A percentile compares a stretch with the other conserved stretches of the same genome.
Evolutionary conservation across 306 rosid species (phyloP).

Genomic region (Cucurbita pepo): DNA sequence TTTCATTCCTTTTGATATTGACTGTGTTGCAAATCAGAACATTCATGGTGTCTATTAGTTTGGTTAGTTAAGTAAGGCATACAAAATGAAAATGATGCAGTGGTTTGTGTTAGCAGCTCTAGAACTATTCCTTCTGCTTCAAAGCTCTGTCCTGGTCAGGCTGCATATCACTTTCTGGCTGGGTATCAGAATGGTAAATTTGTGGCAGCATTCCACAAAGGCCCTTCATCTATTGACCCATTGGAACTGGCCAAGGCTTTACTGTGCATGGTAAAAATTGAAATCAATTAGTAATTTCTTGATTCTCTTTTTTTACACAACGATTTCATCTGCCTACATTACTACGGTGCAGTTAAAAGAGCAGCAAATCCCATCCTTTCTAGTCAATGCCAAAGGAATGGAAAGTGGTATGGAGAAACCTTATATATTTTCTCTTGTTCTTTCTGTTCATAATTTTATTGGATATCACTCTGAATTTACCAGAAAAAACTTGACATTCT

Average conservation of each 20-base stretch:
- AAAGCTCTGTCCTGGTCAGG: constrained; percentile 34
- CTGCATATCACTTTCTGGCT: constrained; percentile 35
- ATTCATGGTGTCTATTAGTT: no score
- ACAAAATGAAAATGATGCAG: background rate
- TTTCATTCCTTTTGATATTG: background rate
- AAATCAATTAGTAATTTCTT: background rate
- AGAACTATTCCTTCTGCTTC: constrained; percentile 22
- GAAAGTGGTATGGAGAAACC: constrained; percentile 16
- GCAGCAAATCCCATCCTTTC: constrained; percentile 20
- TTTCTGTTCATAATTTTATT: background rate
- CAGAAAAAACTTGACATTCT: background rate
- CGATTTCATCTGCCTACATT: background rate
- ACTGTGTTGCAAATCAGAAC: background rate
- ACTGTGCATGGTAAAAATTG: constrained; percentile 17
- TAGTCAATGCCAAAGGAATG: constrained; percentile 19
- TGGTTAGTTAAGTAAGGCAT: background rate
- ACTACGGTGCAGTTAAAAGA: constrained; percentile 26
- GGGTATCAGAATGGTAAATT: constrained; percentile 39
- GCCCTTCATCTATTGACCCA: constrained; percentile 15
- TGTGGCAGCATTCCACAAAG: constrained; percentile 21
- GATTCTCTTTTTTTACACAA: background rate
- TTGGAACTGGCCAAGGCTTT: constrained; percentile 24
- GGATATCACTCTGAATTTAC: background rate
- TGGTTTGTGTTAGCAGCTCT: constrained; percentile 16
- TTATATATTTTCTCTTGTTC: background rate